These are phyloP conservation scores for Purpureocillium lavendulum DNA, from an alignment of 2,329 filamentous ascomycete species.

Conservation along the genomic window DNA sequence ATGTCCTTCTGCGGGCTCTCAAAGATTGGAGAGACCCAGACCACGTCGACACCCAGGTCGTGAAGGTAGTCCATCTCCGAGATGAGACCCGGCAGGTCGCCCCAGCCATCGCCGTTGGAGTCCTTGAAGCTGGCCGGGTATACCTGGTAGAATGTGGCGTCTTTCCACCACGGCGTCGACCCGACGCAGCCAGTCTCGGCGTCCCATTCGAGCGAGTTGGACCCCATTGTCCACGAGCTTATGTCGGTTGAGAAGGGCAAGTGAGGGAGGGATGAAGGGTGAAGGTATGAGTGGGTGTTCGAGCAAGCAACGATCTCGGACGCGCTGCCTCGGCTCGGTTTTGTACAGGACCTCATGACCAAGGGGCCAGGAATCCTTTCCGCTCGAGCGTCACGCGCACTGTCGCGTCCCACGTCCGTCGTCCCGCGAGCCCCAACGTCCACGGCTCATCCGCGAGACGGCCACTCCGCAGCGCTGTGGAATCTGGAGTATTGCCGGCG, in stretches of 20 bases:
- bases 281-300: too few species aligned
- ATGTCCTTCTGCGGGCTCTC: conserved; percentile 47
- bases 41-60: conserved; percentile 51
- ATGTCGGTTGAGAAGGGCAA: too few species aligned
- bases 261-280: too few species aligned
- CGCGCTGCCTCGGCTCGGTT: too few species aligned
- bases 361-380: too few species aligned
- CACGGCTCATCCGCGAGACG: not conserved
- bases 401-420: too few species aligned
- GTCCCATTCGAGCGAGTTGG: conserved; percentile 19
- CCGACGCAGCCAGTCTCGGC: conserved; percentile 19
- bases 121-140: conserved; percentile 53
- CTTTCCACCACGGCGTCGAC: conserved; percentile 36
- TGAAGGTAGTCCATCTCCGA: conserved; percentile 57
- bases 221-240: conserved; percentile 16
- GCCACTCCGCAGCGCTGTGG: too few species aligned
- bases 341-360: too few species aligned
- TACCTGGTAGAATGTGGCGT: conserved; percentile 40
- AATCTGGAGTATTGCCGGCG: not conserved
- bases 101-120: conserved; percentile 52
- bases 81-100: conserved; percentile 57
- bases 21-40: conserved; percentile 40
- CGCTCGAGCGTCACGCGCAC: too few species aligned
- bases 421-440: too few species aligned
- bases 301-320: too few species aligned